A percentile compares a stretch with the other conserved stretches of the same genome.
These are phyloP conservation scores for Apophysomyces ossiformis DNA, from an alignment of 371 early-diverging fungal genomes.

Conservation along the genomic window DNA sequence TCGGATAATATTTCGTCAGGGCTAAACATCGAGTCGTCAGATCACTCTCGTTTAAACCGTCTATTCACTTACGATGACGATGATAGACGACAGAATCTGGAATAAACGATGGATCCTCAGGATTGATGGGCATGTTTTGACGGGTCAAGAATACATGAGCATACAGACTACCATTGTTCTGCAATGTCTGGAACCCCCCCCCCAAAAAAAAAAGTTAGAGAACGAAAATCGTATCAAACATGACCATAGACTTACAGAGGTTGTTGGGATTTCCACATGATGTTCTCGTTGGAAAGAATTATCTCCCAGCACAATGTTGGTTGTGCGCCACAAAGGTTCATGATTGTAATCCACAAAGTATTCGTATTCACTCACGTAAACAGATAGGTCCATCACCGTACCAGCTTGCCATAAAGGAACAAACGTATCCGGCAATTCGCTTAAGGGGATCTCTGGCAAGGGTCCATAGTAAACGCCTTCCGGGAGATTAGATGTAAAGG, in stretches of 20 bases:
- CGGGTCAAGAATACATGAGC: slow-evolving; percentile 79
- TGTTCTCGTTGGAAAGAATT: slow-evolving; percentile 43
- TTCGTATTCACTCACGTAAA: slow-evolving; percentile 59
- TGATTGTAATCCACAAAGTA: slow-evolving; percentile 56
- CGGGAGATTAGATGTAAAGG: slow-evolving; percentile 29
- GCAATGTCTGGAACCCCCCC: slow-evolving; percentile 62
- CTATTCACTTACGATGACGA: slow-evolving; percentile 55
- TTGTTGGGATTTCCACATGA: slow-evolving; percentile 47
- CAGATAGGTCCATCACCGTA: slow-evolving; percentile 50
- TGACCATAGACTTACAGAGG: slow-evolving; percentile 29
- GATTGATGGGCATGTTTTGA: slow-evolving; percentile 58
- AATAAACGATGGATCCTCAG: slow-evolving; percentile 37
- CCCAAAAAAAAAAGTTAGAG: slow-evolving; percentile 1
- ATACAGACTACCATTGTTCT: slow-evolving; percentile 83
- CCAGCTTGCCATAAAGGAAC: slow-evolving; percentile 46
- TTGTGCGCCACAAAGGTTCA: slow-evolving; percentile 61
- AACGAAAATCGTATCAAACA: background rate
- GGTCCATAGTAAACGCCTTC: slow-evolving; percentile 43
- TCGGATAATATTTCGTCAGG: slow-evolving; percentile 72
- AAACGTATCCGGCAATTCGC: slow-evolving; percentile 35
- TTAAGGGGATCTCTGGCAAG: slow-evolving; percentile 28
- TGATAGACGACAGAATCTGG: slow-evolving; percentile 54
- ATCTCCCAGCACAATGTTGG: slow-evolving; percentile 63
- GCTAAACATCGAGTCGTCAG: slow-evolving; percentile 35
- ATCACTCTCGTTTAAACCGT: background rate